Evolutionary conservation across 257 asterid species (phyloP).

Genomic region (Salvia miltiorrhiza): DNA sequence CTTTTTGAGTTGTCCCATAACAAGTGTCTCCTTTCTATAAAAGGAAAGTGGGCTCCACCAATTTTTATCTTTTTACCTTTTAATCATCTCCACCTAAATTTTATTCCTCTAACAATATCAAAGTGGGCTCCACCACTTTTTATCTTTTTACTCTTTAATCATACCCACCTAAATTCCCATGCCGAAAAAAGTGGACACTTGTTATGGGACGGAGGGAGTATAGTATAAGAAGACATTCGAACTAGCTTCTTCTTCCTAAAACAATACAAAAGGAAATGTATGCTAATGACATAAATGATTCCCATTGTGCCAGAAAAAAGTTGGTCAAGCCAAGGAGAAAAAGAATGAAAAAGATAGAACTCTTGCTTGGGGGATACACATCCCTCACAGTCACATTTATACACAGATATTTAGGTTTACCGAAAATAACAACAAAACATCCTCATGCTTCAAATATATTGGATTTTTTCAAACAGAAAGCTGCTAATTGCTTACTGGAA

Average conservation of each 20-base stretch:
- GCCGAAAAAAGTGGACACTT: no score
- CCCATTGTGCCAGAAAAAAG: neutral
- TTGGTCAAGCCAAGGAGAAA: neutral
- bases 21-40: no score
- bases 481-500: neutral
- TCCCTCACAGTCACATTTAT: neutral
- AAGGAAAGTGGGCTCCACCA: no score
- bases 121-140: no score
- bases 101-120: no score
- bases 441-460: neutral
- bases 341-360: conserved; percentile 1
- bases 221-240: neutral
- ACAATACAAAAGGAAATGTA: neutral
- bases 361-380: neutral
- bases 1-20: no score
- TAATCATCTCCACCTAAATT: no score
- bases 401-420: neutral
- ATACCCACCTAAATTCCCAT: no score
- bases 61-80: no score
- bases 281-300: neutral
- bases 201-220: no score
- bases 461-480: neutral
- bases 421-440: neutral
- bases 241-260: conserved; percentile 6
- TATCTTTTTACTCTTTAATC: no score